A percentile compares a stretch with the other conserved stretches of the same genome.
phyloP scores from a whole-genome alignment of 2,329 filamentous ascomycete species.

The Claviceps pazoutovae region DNA sequence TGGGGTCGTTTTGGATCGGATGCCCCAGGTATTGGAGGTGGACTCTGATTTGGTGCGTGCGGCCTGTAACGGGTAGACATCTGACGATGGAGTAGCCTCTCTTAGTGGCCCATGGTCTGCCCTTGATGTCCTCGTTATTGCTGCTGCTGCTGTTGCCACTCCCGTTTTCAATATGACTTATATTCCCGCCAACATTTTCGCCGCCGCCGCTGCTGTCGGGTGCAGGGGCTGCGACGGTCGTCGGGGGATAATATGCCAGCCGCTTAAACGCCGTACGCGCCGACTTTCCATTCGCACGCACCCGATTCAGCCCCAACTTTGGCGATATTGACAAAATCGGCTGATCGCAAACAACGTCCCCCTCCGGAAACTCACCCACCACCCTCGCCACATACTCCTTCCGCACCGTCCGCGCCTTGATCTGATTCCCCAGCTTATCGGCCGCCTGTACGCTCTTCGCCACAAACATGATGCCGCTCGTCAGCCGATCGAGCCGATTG shows the following conservation, averaged over 20 bases:
- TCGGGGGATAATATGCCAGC: constrained; percentile 77
- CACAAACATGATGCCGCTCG: constrained; percentile 96
- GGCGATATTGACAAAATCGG: constrained; percentile 90
- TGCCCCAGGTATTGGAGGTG: constrained; percentile 90
- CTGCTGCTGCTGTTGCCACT: too few species aligned
- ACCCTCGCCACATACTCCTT: constrained; percentile 95
- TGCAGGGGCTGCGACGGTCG: constrained; percentile 11
- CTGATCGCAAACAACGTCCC: constrained; percentile 82
- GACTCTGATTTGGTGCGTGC: constrained; percentile 89
- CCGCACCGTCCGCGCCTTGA: constrained; percentile 66
- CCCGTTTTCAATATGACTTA: too few species aligned
- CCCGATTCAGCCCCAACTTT: constrained; percentile 84
- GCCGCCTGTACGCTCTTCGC: constrained; percentile 75
- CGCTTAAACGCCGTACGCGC: constrained; percentile 85
- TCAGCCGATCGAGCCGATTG: constrained; percentile 86
- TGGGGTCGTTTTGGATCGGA: constrained; percentile 93
- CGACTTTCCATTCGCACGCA: constrained; percentile 83
- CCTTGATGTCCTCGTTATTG: constrained; percentile 7
- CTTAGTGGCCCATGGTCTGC: constrained; percentile 34
- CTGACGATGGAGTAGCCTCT: constrained; percentile 89
- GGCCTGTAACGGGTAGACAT: constrained; percentile 81
- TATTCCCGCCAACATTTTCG: too few species aligned
- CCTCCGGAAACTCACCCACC: constrained; percentile 80
- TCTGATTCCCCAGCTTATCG: constrained; percentile 60
- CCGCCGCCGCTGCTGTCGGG: too few species aligned